Base-by-base conservation (phyloP, 805 yeast genomes). In the Hanseniaspora vineae region DNA sequence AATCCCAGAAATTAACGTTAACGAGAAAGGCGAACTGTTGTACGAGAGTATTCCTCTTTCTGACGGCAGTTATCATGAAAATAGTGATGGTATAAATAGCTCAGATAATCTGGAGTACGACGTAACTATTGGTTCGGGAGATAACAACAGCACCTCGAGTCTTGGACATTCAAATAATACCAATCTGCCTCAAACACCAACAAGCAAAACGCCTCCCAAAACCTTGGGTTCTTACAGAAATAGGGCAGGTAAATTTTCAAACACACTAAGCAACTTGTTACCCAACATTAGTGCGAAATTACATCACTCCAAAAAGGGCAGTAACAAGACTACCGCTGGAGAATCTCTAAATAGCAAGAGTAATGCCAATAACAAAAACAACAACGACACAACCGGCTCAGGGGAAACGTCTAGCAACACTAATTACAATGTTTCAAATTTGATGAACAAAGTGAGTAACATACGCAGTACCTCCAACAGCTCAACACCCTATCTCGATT, bases 201-300 rank as follows among this genome's bases (percentile, higher is more conserved):
- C 20, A 42, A 39, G 19, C 35, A 42, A 5, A 29, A 35, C 32
- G 55, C 49, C 54, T 42, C 59, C 59, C 4, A 65, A 62, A 44
- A 62, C 58, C 46, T 48, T 63, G 15, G 67, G 67, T 2, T 60
- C 66, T 2, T 63, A 63, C 42, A 54, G 67, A 43, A 55, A 61
- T n/a, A 57, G 60, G 40, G 61, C 64, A 3, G 64, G 64, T 6
- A 61, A 58, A 42, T 58, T 64, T 42, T 60, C 67, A 13, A 62
- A 60, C 42, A 63, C 64, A 8, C 51, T 64, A 45, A 59, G 62
- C 42, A 63, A 58, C 46, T 49, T 64, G 42, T 49, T 64, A 15
- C 68, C 68, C n/a, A 58, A 58, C 4, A 57, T 64, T 13, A 61
- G 66, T 51, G 66, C 68, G 3, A 64, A 59, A 47, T 48, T 64